phyloP scores from a whole-genome alignment of 2,329 filamentous ascomycete genomes.

The Cercospora sojina region DNA sequence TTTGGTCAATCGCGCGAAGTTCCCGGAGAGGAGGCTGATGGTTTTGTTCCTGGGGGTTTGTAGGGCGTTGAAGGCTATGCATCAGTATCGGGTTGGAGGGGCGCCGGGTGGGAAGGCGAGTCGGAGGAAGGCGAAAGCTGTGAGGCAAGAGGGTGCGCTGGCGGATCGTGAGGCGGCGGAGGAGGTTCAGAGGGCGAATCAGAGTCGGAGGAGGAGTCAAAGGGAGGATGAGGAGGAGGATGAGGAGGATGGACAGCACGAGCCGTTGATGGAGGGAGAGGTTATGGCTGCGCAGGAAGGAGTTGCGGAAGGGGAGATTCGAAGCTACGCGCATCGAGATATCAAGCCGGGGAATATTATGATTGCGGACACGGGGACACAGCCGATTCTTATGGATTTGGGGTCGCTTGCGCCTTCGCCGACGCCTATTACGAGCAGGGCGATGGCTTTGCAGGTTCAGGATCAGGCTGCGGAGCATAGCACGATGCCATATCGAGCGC shows the following conservation, averaged over 20 bases:
- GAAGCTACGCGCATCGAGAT: conserved; percentile 90
- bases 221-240: conserved; percentile 52
- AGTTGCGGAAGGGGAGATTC: conserved; percentile 64
- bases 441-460: conserved; percentile 85
- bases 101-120: conserved; percentile 53
- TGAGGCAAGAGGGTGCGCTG: conserved; percentile 56
- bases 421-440: conserved; percentile 83
- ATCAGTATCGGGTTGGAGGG: conserved; percentile 71
- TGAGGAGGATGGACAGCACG: conserved; percentile 64
- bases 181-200: conserved; percentile 50
- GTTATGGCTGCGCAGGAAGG: conserved; percentile 66
- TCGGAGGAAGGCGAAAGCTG: conserved; percentile 55
- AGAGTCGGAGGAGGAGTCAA: conserved; percentile 42
- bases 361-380: conserved; percentile 87
- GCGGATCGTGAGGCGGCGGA: conserved; percentile 52
- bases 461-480: conserved; percentile 94
- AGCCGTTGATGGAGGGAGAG: conserved; percentile 75
- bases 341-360: conserved; percentile 99
- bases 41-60: conserved; percentile 88
- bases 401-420: conserved; percentile 87
- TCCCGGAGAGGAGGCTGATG: conserved; percentile 87
- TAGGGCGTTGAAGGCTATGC: conserved; percentile 83
- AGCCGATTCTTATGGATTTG: conserved; percentile 95
- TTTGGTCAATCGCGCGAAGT: conserved; percentile 87
- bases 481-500: conserved; percentile 97